Conservation (phyloP, 441 rosid species). For the Macaranga tanarius region DNA sequence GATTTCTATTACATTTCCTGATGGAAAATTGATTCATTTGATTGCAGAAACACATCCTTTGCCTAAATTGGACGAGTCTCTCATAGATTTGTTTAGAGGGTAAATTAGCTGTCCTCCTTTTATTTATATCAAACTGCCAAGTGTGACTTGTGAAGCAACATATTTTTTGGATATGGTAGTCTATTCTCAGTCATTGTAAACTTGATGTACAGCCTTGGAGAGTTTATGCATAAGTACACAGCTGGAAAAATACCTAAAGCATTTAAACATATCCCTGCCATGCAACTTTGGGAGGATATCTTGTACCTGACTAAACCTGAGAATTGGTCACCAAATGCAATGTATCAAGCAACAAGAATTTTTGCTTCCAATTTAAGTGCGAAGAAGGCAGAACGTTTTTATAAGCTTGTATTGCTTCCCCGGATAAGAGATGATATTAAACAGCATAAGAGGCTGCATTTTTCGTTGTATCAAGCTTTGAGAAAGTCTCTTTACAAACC, state of each 20-base stretch:
- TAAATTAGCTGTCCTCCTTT: slow-evolving; percentile 24
- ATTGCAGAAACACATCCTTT: slow-evolving; percentile 60
- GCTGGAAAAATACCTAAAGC: slow-evolving; percentile 89
- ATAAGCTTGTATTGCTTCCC: slow-evolving; percentile 77
- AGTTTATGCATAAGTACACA: slow-evolving; percentile 67
- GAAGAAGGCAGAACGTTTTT: slow-evolving; percentile 67
- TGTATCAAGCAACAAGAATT: slow-evolving; percentile 87
- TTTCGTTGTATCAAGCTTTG: slow-evolving; percentile 74
- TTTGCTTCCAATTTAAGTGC: slow-evolving; percentile 73
- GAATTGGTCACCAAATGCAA: slow-evolving; percentile 88
- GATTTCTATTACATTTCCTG: slow-evolving; percentile 14
- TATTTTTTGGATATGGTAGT: neutral
- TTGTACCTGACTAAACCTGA: slow-evolving; percentile 85
- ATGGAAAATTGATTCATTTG: slow-evolving; percentile 11
- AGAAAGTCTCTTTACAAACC: slow-evolving; percentile 81
- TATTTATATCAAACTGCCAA: neutral
- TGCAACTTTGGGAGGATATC: slow-evolving; percentile 81
- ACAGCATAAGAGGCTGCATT: slow-evolving; percentile 78
- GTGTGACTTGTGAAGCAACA: neutral
- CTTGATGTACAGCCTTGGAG: slow-evolving; percentile 59
- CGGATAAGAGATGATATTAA: slow-evolving; percentile 84
- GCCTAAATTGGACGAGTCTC: slow-evolving; percentile 63
- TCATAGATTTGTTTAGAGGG: slow-evolving; percentile 74
- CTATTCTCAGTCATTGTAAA: neutral
- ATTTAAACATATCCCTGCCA: slow-evolving; percentile 68